These are phyloP conservation scores for Heterobasidion occidentale DNA, from an alignment of 1,284 basidiomycete genomes.

Conservation along the genomic window DNA sequence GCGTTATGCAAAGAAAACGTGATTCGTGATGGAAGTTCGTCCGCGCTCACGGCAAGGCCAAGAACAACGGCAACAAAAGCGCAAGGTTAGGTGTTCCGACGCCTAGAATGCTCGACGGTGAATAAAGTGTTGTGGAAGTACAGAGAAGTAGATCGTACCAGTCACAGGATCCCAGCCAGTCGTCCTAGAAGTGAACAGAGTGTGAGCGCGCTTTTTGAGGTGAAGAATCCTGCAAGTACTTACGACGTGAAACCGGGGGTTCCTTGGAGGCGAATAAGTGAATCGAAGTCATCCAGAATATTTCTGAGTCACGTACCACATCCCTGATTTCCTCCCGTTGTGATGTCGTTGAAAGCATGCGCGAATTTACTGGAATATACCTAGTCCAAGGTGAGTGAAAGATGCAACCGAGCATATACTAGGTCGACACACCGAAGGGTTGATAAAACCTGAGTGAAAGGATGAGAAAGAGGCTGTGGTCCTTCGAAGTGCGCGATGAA, in stretches of 20 bases:
- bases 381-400: background rate
- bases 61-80: background rate
- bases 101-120: background rate
- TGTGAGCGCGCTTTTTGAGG: too few relatives aligned
- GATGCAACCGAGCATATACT: too few relatives aligned
- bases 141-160: background rate
- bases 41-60: constrained; percentile 1
- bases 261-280: background rate
- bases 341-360: constrained; percentile 9
- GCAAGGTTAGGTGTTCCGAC: constrained; percentile 4
- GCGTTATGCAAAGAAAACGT: too few relatives aligned
- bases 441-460: constrained; percentile 21
- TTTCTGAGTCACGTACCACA: constrained; percentile 6
- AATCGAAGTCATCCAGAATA: background rate
- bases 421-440: constrained; percentile 23
- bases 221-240: background rate
- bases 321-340: constrained; percentile 8
- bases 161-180: constrained; percentile 12
- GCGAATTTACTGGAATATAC: constrained; percentile 3
- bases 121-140: background rate
- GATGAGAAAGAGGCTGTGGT: background rate
- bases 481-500: constrained; percentile 2
- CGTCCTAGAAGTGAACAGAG: background rate
- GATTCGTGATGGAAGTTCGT: too few relatives aligned
- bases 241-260: constrained; percentile 9